These are phyloP conservation scores for Coprinopsis strossmayeri DNA, from an alignment of 768 basidiomycete genomes.

Conservation along the genomic window DNA sequence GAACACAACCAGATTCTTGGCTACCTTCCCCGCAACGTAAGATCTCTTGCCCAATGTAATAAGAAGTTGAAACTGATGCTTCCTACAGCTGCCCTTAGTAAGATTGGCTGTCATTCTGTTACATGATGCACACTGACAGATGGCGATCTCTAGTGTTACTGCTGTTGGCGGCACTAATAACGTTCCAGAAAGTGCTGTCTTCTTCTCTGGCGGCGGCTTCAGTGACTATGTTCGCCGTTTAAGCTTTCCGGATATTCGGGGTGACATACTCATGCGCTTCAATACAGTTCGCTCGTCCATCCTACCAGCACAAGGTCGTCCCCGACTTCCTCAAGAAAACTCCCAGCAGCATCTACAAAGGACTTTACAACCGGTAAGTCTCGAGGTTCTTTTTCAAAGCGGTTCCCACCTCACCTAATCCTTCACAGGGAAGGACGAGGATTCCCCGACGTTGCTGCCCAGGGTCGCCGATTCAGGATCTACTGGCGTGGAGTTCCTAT, in stretches of 20 bases:
- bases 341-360: slow-evolving; percentile 42
- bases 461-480: slow-evolving; percentile 42
- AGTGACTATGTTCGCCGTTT: slow-evolving; percentile 49
- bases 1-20: slow-evolving; percentile 48
- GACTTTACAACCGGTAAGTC: slow-evolving; percentile 54
- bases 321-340: slow-evolving; percentile 36
- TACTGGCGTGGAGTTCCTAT: slow-evolving; percentile 30
- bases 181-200: slow-evolving; percentile 54
- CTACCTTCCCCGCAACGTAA: slow-evolving; percentile 51
- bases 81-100: slow-evolving; percentile 46
- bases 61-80: no score
- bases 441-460: slow-evolving; percentile 64
- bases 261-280: no score
- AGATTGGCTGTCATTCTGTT: slow-evolving; percentile 10
- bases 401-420: not conserved
- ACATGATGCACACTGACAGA: not conserved
- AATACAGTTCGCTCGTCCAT: slow-evolving; percentile 44
- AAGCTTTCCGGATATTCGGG: not conserved
- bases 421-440: slow-evolving; percentile 44
- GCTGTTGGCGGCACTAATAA: slow-evolving; percentile 59
- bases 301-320: slow-evolving; percentile 45
- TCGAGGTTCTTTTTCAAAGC: not conserved
- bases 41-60: not conserved
- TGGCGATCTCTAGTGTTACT: slow-evolving; percentile 48
- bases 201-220: slow-evolving; percentile 72